Conservation (phyloP, 768 basidiomycete species). For the Rhodotorula kratochvilovae region DNA sequence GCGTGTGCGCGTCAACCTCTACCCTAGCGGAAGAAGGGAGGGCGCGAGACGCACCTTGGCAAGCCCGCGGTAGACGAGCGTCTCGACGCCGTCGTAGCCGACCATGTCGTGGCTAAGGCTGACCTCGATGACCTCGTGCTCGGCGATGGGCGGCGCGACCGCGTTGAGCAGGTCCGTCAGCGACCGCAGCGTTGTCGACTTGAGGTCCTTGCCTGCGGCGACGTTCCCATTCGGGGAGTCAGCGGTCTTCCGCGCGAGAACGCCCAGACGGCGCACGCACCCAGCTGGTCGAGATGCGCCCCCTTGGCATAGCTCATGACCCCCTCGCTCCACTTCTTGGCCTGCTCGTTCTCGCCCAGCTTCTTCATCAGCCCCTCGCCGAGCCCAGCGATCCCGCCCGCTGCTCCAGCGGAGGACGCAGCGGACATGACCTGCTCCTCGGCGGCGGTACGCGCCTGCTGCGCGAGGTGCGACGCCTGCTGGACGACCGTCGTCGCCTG, state of each 20-base stretch:
- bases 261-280: too few relatives aligned
- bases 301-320: slow-evolving; percentile 81
- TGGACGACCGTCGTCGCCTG: slow-evolving; percentile 36
- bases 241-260: too few relatives aligned
- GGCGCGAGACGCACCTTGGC: slow-evolving; percentile 56
- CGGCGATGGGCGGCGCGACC: slow-evolving; percentile 95
- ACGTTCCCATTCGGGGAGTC: background rate
- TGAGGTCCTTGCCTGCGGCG: slow-evolving; percentile 75
- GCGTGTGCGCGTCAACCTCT: background rate
- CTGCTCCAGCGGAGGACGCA: slow-evolving; percentile 30
- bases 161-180: slow-evolving; percentile 88
- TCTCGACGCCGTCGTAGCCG: slow-evolving; percentile 91
- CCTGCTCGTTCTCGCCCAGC: slow-evolving; percentile 61
- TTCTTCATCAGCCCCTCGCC: slow-evolving; percentile 37
- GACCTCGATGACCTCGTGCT: slow-evolving; percentile 95
- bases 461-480: slow-evolving; percentile 38
- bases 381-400: slow-evolving; percentile 38
- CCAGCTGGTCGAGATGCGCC: slow-evolving; percentile 81
- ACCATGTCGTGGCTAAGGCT: slow-evolving; percentile 95
- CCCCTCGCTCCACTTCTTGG: slow-evolving; percentile 80
- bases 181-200: slow-evolving; percentile 77
- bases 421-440: slow-evolving; percentile 79
- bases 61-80: slow-evolving; percentile 83
- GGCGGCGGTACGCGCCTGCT: slow-evolving; percentile 63
- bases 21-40: background rate